Evolutionary conservation across 352 stramenopile species (phyloP).

Genomic region (Globisporangium uncinulatum): DNA sequence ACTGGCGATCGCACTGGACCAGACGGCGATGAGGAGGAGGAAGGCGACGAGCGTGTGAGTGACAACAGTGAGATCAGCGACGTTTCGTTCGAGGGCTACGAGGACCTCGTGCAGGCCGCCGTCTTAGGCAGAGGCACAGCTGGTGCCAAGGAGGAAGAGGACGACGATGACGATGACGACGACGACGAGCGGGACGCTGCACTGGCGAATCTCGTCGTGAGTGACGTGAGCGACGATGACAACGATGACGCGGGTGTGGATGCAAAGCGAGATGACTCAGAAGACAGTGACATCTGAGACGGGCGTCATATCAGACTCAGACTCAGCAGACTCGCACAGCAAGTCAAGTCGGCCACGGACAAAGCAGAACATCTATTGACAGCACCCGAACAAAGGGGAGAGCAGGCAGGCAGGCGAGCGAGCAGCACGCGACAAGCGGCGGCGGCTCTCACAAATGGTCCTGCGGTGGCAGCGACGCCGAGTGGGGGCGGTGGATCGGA

Average conservation of each 20-base stretch:
- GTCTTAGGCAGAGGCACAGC: not conserved
- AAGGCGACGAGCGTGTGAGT: conserved; percentile 13
- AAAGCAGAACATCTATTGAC: conserved; percentile 17
- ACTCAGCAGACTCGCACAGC: conserved; percentile 1
- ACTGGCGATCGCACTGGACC: not conserved
- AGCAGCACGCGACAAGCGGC: not conserved
- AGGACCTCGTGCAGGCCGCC: conserved; percentile 38
- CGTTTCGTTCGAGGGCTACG: conserved; percentile 59
- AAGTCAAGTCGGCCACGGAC: not conserved
- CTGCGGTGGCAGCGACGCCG: not conserved
- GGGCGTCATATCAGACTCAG: not conserved
- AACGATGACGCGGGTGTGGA: conserved; percentile 24
- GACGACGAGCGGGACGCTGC: conserved; percentile 18
- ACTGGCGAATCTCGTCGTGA: conserved; percentile 37
- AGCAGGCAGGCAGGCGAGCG: not conserved
- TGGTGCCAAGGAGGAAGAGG: conserved; percentile 3
- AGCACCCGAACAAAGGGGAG: not conserved
- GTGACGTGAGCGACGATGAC: conserved; percentile 40
- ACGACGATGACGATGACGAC: conserved; percentile 18
- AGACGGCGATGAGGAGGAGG: conserved; percentile 5
- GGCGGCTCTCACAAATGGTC: conserved; percentile 6
- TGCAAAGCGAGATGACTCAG: conserved; percentile 30
- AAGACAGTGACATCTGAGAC: conserved; percentile 56
- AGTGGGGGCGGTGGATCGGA: conserved; percentile 21
- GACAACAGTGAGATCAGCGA: conserved; percentile 80